phyloP scores from a whole-genome alignment of 768 basidiomycete genomes.

The Russula sp. region DNA sequence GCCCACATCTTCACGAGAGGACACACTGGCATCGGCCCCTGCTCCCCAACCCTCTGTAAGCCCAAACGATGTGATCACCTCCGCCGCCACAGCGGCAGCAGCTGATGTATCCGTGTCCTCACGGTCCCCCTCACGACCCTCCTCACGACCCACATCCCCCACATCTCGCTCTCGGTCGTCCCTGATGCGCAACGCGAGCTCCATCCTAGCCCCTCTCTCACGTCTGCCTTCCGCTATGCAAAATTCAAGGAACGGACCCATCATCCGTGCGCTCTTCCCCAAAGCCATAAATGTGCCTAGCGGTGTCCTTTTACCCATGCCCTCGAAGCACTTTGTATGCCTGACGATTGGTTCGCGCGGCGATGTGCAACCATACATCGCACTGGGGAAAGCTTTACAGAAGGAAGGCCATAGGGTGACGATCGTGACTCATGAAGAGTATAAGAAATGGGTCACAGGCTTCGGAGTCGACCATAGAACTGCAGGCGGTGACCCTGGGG shows the following conservation, averaged over 20 bases:
- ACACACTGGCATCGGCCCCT: background rate
- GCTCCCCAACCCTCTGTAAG: background rate
- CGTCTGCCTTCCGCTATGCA: conserved; percentile 35
- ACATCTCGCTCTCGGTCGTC: background rate
- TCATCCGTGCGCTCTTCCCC: conserved; percentile 34
- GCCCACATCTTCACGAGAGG: background rate
- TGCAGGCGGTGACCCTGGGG: conserved; percentile 64
- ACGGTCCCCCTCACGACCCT: conserved; percentile 1
- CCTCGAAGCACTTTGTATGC: conserved; percentile 51
- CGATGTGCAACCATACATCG: conserved; percentile 48
- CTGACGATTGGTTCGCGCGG: conserved; percentile 61
- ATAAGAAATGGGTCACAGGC: conserved; percentile 51
- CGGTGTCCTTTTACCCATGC: conserved; percentile 30
- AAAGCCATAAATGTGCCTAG: conserved; percentile 46
- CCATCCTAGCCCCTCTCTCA: conserved; percentile 41
- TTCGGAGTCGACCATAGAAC: conserved; percentile 55
- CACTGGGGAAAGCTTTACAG: conserved; percentile 37
- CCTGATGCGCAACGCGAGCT: conserved; percentile 29
- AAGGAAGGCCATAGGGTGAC: conserved; percentile 41
- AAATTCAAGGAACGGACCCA: conserved; percentile 29
- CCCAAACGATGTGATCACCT: background rate
- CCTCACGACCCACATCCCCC: conserved; percentile 11
- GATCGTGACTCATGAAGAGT: conserved; percentile 45
- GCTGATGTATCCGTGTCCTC: background rate
- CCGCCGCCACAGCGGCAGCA: background rate